Base-by-base conservation (phyloP, 805 yeast genomes). In the Zygoascus ofunaensis region DNA sequence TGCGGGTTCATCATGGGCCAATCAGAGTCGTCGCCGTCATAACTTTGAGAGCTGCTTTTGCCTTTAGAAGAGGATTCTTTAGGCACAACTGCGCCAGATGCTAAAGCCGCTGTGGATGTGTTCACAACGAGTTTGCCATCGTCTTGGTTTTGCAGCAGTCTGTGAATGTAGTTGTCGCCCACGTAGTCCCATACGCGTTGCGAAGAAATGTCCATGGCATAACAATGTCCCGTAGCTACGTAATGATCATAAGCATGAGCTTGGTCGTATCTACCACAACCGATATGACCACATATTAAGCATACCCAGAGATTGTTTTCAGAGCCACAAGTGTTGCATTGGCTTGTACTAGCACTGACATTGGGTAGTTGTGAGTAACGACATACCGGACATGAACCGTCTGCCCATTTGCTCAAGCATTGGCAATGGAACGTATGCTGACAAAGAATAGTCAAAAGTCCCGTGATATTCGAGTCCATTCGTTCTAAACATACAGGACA, bases 161-260 rank as follows among this genome's bases (percentile, higher is more conserved):
- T 63, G 61, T 87, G 97, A 7, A 87, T 96, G 60, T 87, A 87
- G 51, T 78, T 79, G 58, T 87, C 97, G 2, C 89, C 89, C 0
- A 89, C 87, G 59, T 87, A 87, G 60, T 87, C 96, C 97, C 97
- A 87, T 1, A 87, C 95, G 34, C 97, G 69, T 49, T 87, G 92
- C 0, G 94, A 76, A 8, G 70, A 63, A 38, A 85, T 68, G 56
- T 87, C 95, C 95, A 87, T 87, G 0, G 95, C 83, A 65, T 85
- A 87, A 55, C 95, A 84, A 61, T 87, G 97, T 4, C 82, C 79
- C 0, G 94, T 81, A 7, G 69, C 68, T 15, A 79, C 76, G 59
- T 76, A 89, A 62, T 87, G 97, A 48, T 80, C 76, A 42, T 86
- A 76, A 0, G 95, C 94, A 65, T 87, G 97, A 41, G 82, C 87